Percentiles rank a stretch among this genome's conserved stretches.
phyloP scores from a whole-genome alignment of 176 grass and related monocot species.

The Triticum monococcum region DNA sequence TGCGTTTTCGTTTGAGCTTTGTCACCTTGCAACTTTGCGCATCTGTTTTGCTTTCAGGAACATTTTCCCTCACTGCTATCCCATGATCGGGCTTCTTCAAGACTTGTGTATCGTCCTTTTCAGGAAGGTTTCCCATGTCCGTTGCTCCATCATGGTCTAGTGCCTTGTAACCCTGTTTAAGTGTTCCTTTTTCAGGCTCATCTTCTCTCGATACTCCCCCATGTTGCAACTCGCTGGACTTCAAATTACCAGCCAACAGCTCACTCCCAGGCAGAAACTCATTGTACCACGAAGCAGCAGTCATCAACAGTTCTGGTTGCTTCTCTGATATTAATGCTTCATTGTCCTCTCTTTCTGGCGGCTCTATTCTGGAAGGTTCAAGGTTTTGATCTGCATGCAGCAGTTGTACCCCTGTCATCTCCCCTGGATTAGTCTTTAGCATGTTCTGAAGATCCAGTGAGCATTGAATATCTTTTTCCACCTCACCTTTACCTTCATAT shows the following conservation, averaged over 20 bases:
- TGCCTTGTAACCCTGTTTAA: not conserved
- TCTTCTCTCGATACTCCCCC: not conserved
- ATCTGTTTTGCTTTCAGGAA: not conserved
- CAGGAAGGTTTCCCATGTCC: not conserved
- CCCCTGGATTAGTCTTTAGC: not conserved
- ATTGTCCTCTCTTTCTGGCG: not conserved
- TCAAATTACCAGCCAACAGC: not conserved
- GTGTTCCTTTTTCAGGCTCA: not conserved
- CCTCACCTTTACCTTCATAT: conserved; percentile 20
- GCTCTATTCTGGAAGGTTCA: not conserved
- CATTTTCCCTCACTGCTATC: not conserved
- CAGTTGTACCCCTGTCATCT: not conserved
- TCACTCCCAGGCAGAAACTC: conserved; percentile 6
- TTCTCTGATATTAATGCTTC: not conserved
- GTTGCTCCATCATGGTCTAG: not conserved
- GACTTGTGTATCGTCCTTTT: conserved; percentile 5
- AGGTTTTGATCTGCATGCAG: not conserved
- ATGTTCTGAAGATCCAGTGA: conserved; percentile 1
- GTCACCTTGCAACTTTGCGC: not conserved
- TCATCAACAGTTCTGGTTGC: not conserved
- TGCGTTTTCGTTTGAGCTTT: conserved; percentile 22
- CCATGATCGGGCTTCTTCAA: not conserved
- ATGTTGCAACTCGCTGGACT: not conserved
- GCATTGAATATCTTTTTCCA: conserved; percentile 29
- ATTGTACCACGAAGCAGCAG: not conserved